phyloP scores from a whole-genome alignment of 306 rosid genomes.

The Medicago lupulina region DNA sequence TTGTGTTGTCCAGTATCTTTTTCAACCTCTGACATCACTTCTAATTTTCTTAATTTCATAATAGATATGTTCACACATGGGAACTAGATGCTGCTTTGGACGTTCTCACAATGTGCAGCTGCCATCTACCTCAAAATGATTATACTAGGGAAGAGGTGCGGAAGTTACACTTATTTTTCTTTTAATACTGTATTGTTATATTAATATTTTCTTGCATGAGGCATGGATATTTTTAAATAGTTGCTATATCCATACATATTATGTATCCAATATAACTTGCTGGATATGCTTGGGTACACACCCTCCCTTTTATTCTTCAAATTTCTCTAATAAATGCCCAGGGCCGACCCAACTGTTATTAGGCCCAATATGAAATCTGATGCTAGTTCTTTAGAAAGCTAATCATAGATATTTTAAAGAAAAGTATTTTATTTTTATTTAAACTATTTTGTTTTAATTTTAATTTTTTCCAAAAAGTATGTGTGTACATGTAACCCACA shows the following conservation, averaged over 20 bases:
- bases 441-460: background rate
- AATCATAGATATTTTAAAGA: background rate
- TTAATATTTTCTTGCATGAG: slow-evolving; percentile 21
- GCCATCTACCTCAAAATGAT: slow-evolving; percentile 82
- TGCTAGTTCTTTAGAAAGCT: background rate
- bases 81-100: slow-evolving; percentile 94
- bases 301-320: background rate
- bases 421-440: background rate
- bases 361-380: background rate
- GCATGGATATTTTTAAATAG: slow-evolving; percentile 23
- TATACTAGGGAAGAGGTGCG: slow-evolving; percentile 72
- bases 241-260: background rate
- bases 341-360: background rate
- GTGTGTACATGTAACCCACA: too few relatives aligned
- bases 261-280: background rate
- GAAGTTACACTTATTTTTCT: slow-evolving; percentile 38
- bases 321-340: slow-evolving; percentile 3
- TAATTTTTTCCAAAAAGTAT: background rate
- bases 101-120: slow-evolving; percentile 96
- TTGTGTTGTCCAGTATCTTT: slow-evolving; percentile 21
- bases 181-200: slow-evolving; percentile 22
- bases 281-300: background rate
- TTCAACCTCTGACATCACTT: slow-evolving; percentile 24
- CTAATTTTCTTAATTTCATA: slow-evolving; percentile 38
- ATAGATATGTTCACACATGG: slow-evolving; percentile 88